Evolutionary conservation across 2,329 filamentous ascomycete species (phyloP), one percentile per base, ranked within the genome.

Genomic region (Aspergillus aculeatus): DNA sequence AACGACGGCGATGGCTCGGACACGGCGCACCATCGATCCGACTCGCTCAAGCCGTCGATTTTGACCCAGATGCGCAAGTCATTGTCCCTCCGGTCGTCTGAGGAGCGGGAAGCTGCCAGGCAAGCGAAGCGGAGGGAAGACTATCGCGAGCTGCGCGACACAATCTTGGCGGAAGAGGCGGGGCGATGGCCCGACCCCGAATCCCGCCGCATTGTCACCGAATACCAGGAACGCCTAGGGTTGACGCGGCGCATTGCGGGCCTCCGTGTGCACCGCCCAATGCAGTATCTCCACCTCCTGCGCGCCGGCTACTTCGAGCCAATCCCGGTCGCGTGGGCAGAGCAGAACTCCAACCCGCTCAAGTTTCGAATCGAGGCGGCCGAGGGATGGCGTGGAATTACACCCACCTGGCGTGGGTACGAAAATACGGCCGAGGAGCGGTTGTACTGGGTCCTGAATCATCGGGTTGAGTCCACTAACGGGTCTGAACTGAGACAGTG

Each of bases 221-320:
- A 12, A 2, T 57, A 57, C 23, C 56, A 57, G 29, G 48, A 52
- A 9, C 51, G 14, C 4, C 31, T 57, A 2, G 56, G 56, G 5
- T 47, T 57, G 38, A 57, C 35, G 14, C 32, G 38, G 16, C 21
- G 35, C 14, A 38, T 57, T 7, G 32, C 38, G 6, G 23, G 26
- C 9, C 49, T 57, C 12, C 56, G 56, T 23, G 24, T 23, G 11
- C 14, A 47, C 14, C 32, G 23, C n/a, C 56, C 56, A 1, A n/a
- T 52, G 5, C 48, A 57, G 38, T 57, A 57, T 19, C 49, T 57
- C 2, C 56, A 52, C 6, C 49, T 57, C 10, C 56, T 57, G 21
- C 56, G 56, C 12, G 56, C 56, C 26, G 56, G 56, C 29, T 57
- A 57, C 24, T 57, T 57, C 23, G 56, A 57, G 23, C 49, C 56